Conservation (phyloP, 768 basidiomycete genomes). For the Kockovaella imperatae region DNA sequence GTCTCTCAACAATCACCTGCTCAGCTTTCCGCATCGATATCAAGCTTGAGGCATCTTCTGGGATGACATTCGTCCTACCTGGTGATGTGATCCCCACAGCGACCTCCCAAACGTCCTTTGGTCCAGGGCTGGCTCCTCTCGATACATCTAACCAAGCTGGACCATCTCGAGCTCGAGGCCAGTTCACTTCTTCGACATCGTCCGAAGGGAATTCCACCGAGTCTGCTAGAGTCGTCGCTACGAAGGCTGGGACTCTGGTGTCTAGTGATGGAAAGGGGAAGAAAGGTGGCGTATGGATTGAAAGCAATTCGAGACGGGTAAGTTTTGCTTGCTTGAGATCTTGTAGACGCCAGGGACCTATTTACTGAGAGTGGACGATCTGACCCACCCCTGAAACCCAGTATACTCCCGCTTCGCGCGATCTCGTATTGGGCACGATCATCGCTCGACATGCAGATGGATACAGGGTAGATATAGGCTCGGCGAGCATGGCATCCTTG, state of each 20-base stretch:
- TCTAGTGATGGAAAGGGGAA: conserved; percentile 44
- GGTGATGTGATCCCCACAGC: conserved; percentile 63
- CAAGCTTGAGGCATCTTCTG: conserved; percentile 49
- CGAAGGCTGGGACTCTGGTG: conserved; percentile 23
- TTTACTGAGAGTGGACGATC: not conserved
- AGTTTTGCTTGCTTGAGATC: conserved; percentile 40
- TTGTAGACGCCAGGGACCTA: conserved; percentile 1
- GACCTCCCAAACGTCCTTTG: conserved; percentile 56
- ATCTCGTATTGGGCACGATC: conserved; percentile 79
- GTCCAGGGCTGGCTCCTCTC: conserved; percentile 60
- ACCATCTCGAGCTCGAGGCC: too few species aligned
- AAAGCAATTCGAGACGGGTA: conserved; percentile 75
- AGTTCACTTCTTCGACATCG: conserved; percentile 10
- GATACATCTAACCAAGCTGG: too few species aligned
- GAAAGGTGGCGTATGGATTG: conserved; percentile 68
- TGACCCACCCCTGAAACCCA: conserved; percentile 39
- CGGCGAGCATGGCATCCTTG: conserved; percentile 72
- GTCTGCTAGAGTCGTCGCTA: conserved; percentile 43
- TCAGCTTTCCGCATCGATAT: too few species aligned
- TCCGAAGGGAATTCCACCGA: conserved; percentile 7
- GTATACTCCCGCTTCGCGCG: conserved; percentile 87
- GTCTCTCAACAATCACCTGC: too few species aligned
- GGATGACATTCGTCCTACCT: conserved; percentile 59
- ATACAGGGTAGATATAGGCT: conserved; percentile 88
- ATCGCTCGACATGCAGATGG: conserved; percentile 74